These are phyloP conservation scores for Fusarium guadeloupense DNA, from an alignment of 2,329 filamentous ascomycete species.

Conservation along the genomic window DNA sequence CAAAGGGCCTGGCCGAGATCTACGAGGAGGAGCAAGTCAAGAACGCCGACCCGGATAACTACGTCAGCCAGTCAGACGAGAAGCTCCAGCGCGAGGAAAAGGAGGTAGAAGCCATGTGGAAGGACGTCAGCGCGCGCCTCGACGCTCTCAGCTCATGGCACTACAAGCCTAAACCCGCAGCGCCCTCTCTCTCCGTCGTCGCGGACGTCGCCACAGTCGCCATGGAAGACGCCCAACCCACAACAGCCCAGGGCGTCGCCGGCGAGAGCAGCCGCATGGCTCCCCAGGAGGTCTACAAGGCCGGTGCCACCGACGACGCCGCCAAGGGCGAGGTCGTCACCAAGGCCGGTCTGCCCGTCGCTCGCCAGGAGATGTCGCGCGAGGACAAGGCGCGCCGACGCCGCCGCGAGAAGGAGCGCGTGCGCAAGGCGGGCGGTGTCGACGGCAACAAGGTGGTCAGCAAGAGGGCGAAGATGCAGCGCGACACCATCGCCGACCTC, in stretches of 20 bases:
- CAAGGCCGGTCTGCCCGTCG: conserved; percentile 80
- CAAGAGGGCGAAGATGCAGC: conserved; percentile 64
- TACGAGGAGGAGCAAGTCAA: conserved; percentile 94
- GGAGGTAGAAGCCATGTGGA: conserved; percentile 86
- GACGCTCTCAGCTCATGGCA: conserved; percentile 94
- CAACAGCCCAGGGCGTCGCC: conserved; percentile 77
- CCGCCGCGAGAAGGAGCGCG: conserved; percentile 85
- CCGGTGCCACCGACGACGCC: conserved; percentile 70
- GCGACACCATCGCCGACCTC: conserved; percentile 69
- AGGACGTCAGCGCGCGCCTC: conserved; percentile 78
- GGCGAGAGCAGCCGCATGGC: conserved; percentile 80
- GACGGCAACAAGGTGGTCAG: conserved; percentile 58
- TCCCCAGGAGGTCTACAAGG: conserved; percentile 91
- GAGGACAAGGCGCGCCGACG: conserved; percentile 84
- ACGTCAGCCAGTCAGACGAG: conserved; percentile 83
- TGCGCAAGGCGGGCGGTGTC: conserved; percentile 70
- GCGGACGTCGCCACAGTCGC: conserved; percentile 89
- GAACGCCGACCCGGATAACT: conserved; percentile 77
- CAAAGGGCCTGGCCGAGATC: conserved; percentile 86
- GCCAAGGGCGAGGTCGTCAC: conserved; percentile 77
- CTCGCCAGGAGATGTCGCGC: conserved; percentile 84
- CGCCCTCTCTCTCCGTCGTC: conserved; percentile 84
- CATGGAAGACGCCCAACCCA: conserved; percentile 95
- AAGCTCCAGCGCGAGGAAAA: conserved; percentile 83
- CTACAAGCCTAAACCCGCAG: conserved; percentile 89